Percentiles rank a stretch among this genome's conserved stretches.
These are phyloP conservation scores for Pinus albicaulis DNA, from an alignment of 75 land plant genomes.

Conservation along the genomic window DNA sequence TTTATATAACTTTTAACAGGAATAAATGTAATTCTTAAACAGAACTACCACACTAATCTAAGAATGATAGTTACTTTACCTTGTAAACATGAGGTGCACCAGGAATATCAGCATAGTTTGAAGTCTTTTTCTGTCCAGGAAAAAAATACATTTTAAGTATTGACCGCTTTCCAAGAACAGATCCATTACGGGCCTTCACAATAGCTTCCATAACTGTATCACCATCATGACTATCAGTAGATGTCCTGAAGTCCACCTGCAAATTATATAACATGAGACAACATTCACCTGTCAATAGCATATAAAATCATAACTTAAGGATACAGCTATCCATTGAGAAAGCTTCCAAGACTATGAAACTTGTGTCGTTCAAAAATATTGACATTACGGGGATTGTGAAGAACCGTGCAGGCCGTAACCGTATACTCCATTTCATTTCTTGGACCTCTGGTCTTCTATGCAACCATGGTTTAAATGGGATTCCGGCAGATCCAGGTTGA, in stretches of 20 bases:
- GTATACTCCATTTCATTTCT: constrained; percentile 98
- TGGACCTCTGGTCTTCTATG: constrained; percentile 85
- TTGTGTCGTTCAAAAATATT: not conserved
- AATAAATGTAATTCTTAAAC: not conserved
- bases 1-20: not conserved
- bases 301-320: not conserved
- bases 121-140: constrained; percentile 83
- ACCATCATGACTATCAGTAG: constrained; percentile 65
- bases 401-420: constrained; percentile 84
- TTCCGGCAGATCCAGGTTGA: constrained; percentile 57
- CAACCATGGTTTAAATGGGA: constrained; percentile 84
- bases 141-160: constrained; percentile 97
- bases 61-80: constrained; percentile 32
- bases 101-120: constrained; percentile 55
- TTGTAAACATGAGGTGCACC: constrained; percentile 96
- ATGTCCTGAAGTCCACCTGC: constrained; percentile 71
- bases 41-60: not conserved
- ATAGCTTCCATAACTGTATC: constrained; percentile 94
- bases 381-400: constrained; percentile 76
- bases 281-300: not conserved
- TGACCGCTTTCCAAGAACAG: constrained; percentile 84
- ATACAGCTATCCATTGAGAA: not conserved
- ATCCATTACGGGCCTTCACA: constrained; percentile 88
- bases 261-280: constrained; percentile 13
- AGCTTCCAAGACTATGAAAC: not conserved